phyloP scores from a whole-genome alignment of 495 filamentous ascomycete genomes.

The Aspergillus egyptiacus region DNA sequence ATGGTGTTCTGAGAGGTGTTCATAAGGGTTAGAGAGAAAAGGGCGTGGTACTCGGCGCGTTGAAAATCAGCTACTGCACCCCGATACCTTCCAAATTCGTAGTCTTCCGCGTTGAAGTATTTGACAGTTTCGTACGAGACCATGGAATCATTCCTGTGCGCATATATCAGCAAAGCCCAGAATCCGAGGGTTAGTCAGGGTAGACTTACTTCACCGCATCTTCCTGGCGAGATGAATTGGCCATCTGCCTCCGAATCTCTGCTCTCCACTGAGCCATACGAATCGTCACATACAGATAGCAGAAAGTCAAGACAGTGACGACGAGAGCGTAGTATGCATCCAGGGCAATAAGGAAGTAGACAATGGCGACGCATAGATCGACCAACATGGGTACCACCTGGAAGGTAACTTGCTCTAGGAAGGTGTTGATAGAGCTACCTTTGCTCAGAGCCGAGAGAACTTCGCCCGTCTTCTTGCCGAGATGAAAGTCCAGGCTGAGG shows the following conservation, averaged over 20 bases:
- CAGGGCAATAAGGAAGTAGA: conserved; percentile 72
- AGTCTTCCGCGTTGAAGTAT: conserved; percentile 95
- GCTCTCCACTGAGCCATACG: conserved; percentile 92
- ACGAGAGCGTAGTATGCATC: conserved; percentile 92
- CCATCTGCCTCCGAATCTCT: conserved; percentile 85
- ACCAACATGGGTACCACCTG: conserved; percentile 91
- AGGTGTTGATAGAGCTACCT: conserved; percentile 91
- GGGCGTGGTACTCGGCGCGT: conserved; percentile 77
- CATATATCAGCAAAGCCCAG: conserved; percentile 39
- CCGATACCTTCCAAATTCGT: conserved; percentile 84
- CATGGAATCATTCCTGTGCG: conserved; percentile 81
- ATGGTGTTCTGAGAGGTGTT: conserved; percentile 91
- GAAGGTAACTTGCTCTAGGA: conserved; percentile 93
- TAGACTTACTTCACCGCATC: conserved; percentile 74
- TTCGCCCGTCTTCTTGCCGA: conserved; percentile 94
- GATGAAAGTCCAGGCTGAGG: conserved; percentile 91
- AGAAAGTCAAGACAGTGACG: conserved; percentile 86
- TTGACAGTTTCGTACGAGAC: conserved; percentile 98
- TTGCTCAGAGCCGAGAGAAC: conserved; percentile 93
- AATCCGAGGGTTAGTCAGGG: background rate
- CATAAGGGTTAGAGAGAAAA: conserved; percentile 83
- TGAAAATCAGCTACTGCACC: conserved; percentile 77
- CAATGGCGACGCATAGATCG: conserved; percentile 80
- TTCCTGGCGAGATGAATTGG: conserved; percentile 87
- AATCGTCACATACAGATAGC: conserved; percentile 91